Evolutionary conservation across 2,329 filamentous ascomycete species (phyloP).

Genomic region (Zarea fungicola): DNA sequence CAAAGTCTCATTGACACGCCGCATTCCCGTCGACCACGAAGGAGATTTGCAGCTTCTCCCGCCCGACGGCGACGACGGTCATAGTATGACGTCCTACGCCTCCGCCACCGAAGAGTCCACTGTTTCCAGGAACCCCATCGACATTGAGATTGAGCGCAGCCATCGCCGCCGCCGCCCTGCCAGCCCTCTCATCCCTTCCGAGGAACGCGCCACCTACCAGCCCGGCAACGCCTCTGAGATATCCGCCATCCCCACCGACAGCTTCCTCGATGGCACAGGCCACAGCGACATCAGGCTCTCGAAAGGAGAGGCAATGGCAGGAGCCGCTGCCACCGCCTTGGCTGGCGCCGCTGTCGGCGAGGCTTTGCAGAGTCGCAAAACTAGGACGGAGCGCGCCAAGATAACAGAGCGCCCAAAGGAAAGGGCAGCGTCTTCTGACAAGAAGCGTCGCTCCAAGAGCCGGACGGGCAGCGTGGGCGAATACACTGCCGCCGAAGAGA

Average conservation of each 20-base stretch:
- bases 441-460: slow-evolving; percentile 37
- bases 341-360: slow-evolving; percentile 7
- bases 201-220: slow-evolving; percentile 48
- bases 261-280: slow-evolving; percentile 56
- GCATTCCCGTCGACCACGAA: slow-evolving; percentile 48
- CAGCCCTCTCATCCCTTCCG: slow-evolving; percentile 61
- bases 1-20: slow-evolving; percentile 54
- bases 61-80: slow-evolving; percentile 55
- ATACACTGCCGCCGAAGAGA: slow-evolving; percentile 41
- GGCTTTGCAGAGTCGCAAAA: slow-evolving; percentile 38
- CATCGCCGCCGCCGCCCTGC: slow-evolving; percentile 55
- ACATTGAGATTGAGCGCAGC: slow-evolving; percentile 76
- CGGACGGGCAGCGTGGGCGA: slow-evolving; percentile 46
- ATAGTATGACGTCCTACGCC: slow-evolving; percentile 67
- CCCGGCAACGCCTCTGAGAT: slow-evolving; percentile 74
- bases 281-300: slow-evolving; percentile 38
- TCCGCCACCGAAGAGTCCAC: slow-evolving; percentile 77
- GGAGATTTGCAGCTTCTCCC: slow-evolving; percentile 39
- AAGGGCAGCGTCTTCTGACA: slow-evolving; percentile 44
- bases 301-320: slow-evolving; percentile 32
- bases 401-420: slow-evolving; percentile 38
- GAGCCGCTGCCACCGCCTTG: slow-evolving; percentile 29
- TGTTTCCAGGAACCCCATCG: slow-evolving; percentile 70
- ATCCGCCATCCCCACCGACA: slow-evolving; percentile 64
- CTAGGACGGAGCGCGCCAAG: slow-evolving; percentile 39